These are phyloP conservation scores for Pachyrhizus erosus DNA, from an alignment of 306 rosid species.

Conservation along the genomic window DNA sequence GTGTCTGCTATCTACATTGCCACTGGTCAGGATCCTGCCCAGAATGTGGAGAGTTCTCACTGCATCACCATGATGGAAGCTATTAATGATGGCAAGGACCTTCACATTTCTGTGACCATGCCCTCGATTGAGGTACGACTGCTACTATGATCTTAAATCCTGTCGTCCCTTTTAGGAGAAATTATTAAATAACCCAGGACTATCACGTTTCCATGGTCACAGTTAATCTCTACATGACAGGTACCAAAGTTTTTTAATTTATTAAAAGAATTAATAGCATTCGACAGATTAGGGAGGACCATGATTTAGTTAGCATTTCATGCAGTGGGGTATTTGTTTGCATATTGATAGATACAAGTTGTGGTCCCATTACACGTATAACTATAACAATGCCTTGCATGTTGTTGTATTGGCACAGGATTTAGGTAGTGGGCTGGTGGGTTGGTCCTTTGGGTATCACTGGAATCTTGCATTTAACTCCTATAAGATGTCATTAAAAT, in stretches of 20 bases:
- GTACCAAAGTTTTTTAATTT: too few species aligned
- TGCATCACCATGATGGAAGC: conserved; percentile 81
- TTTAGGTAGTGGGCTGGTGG: background rate
- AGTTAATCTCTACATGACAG: too few species aligned
- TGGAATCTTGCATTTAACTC: background rate
- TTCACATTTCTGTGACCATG: conserved; percentile 77
- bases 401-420: background rate
- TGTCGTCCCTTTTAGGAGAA: background rate
- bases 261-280: too few species aligned
- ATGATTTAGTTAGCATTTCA: background rate
- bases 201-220: too few species aligned
- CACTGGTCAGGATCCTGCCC: conserved; percentile 89
- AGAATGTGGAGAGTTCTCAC: conserved; percentile 82
- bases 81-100: conserved; percentile 70
- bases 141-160: background rate
- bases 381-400: background rate
- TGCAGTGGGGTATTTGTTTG: background rate
- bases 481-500: background rate
- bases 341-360: background rate
- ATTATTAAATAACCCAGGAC: too few species aligned
- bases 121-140: conserved; percentile 71
- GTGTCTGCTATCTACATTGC: conserved; percentile 75
- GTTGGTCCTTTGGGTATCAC: background rate
- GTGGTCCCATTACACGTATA: background rate
- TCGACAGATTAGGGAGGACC: too few species aligned